phyloP scores from a whole-genome alignment of 164 flowering plant species.

The Taxillus chinensis region DNA sequence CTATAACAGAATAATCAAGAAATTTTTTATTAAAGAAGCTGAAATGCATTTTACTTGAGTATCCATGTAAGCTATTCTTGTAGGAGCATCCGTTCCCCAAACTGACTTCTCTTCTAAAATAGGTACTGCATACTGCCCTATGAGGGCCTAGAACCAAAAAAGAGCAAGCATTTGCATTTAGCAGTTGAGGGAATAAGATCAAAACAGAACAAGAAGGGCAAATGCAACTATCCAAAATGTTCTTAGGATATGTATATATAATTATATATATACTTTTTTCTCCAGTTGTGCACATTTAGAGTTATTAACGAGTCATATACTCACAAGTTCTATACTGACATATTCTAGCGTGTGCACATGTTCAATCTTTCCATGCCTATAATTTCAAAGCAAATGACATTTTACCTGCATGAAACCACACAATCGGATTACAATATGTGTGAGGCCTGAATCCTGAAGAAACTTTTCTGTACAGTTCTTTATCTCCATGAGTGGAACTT shows the following conservation, averaged over 20 bases:
- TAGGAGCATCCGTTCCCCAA: conserved; percentile 99
- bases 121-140: conserved; percentile 98
- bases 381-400: not conserved
- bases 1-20: not conserved
- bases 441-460: conserved; percentile 72
- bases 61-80: conserved; percentile 97
- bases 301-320: too few species aligned
- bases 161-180: conserved; percentile 4
- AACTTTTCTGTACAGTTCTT: conserved; percentile 93
- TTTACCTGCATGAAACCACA: conserved; percentile 98
- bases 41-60: conserved; percentile 53
- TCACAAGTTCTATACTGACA: too few species aligned
- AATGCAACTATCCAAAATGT: not conserved
- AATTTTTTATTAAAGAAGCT: not conserved
- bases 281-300: too few species aligned
- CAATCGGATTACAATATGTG: conserved; percentile 56
- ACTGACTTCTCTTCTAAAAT: conserved; percentile 95
- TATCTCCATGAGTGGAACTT: conserved; percentile 96
- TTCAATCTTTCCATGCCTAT: not conserved
- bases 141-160: conserved; percentile 53
- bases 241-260: not conserved
- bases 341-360: too few species aligned
- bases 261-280: too few species aligned
- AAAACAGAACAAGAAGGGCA: not conserved
- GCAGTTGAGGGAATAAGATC: not conserved